Base-by-base conservation (phyloP, 2,329 filamentous ascomycete species). In the Verticillium tricorpus region DNA sequence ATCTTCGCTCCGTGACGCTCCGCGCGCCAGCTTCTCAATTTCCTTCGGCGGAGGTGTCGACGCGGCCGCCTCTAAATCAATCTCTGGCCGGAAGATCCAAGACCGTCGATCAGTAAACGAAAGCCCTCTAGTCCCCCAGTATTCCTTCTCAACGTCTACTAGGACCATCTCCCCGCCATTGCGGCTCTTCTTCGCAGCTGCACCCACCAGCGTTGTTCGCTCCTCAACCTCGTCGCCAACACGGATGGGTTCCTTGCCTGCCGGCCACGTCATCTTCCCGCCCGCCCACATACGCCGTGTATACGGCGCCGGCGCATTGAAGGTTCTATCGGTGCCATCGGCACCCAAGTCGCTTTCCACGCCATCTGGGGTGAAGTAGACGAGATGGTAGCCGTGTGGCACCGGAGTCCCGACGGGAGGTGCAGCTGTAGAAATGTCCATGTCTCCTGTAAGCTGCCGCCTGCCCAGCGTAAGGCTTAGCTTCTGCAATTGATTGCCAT, bases 281-380 rank as follows among this genome's bases (percentile, higher is more conserved):
- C 86, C 87, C 0, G 87, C 87, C 87, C 87, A 89, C 87, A 89
- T 89, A 14, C 87, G 78, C 34, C 86, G 73, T 2, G 85, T 87
- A 62, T 88, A 89, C 0, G 86, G 86, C 3, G 73, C 64, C 0
- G 83, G 78, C 0, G 86, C 81, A 66, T 88, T 89, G 69, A 85
- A 89, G 0, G 81, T 82, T 1, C 69, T 73, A 72, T 89, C 87
- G 0, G 84, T 87, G 15, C 87, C 87, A 69, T 90, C 87, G 0
- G 70, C 64, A 0, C 85, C 86, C 0, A 89, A 77, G 7, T 83
- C 78, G 1, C 69, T 64, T 67, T 89, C 86, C 0, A 83, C 64
- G 5, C 82, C 82, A 0, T 75, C 74, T 0, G 86, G 85, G 0
- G 85, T 87, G 68, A 89, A 89, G 70, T 89, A 89, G 0, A 81